phyloP scores from a whole-genome alignment of 2,329 filamentous ascomycete species.

The Cadophora gregata region DNA sequence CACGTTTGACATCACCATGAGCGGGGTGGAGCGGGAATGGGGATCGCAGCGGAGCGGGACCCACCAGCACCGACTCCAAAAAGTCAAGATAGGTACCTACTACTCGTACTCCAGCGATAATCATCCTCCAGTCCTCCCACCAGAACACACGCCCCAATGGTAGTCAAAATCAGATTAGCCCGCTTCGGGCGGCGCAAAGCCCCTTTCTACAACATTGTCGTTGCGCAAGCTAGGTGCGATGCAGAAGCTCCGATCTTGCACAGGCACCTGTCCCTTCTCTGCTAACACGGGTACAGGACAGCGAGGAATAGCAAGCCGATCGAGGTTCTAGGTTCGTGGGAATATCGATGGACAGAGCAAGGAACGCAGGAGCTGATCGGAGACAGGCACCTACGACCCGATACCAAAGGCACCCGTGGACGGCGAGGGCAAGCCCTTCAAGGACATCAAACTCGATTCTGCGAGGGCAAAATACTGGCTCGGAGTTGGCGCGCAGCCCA shows the following conservation, averaged over 20 bases:
- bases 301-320: conserved; percentile 87
- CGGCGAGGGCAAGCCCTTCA: conserved; percentile 73
- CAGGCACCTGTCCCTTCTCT: neutral
- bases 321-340: conserved; percentile 79
- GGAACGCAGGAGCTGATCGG: conserved; percentile 18
- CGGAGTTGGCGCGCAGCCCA: conserved; percentile 94
- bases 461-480: conserved; percentile 92
- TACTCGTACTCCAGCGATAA: conserved; percentile 11
- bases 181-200: conserved; percentile 87
- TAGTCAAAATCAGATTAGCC: conserved; percentile 90
- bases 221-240: conserved; percentile 86
- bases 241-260: neutral
- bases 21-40: neutral
- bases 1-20: conserved; percentile 26
- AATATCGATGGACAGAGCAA: neutral
- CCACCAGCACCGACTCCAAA: conserved; percentile 22
- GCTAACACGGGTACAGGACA: conserved; percentile 59
- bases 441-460: conserved; percentile 88
- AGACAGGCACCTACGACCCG: conserved; percentile 68
- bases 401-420: conserved; percentile 67
- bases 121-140: conserved; percentile 1
- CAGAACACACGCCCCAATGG: conserved; percentile 62
- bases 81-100: conserved; percentile 21
- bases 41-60: conserved; percentile 19
- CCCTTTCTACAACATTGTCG: conserved; percentile 98